phyloP scores from a whole-genome alignment of 805 yeast genomes.

The Geotrichum ghanense region DNA sequence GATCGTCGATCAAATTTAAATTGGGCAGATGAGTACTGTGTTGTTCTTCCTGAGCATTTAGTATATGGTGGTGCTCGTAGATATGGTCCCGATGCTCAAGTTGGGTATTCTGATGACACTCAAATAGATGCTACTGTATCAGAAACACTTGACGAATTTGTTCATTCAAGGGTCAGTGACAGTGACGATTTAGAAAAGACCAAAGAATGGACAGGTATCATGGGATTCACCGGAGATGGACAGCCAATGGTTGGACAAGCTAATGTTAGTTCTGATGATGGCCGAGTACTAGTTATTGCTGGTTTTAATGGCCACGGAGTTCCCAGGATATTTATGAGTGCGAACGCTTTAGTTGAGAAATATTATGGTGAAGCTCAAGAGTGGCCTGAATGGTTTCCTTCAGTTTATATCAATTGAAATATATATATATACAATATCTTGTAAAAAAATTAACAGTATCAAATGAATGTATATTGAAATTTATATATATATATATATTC shows the following conservation, averaged over 20 bases:
- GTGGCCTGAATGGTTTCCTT: slow-evolving; percentile 14
- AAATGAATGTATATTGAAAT: too few relatives aligned
- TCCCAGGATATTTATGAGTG: slow-evolving; percentile 34
- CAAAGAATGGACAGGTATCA: slow-evolving; percentile 36
- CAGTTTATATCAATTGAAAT: background rate
- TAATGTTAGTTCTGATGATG: slow-evolving; percentile 5
- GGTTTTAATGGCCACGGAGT: slow-evolving; percentile 44
- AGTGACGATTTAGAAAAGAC: slow-evolving; percentile 6
- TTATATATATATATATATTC: too few relatives aligned
- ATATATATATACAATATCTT: too few relatives aligned
- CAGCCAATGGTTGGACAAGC: slow-evolving; percentile 36
- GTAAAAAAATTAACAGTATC: too few relatives aligned
- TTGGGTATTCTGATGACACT: slow-evolving; percentile 10
- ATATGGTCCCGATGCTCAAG: slow-evolving; percentile 7
- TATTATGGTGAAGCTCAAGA: slow-evolving; percentile 3
- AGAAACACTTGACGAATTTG: slow-evolving; percentile 3
- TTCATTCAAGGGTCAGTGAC: slow-evolving; percentile 4
- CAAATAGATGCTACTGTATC: slow-evolving; percentile 4
- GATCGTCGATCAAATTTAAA: slow-evolving; percentile 6
- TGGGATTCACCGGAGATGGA: slow-evolving; percentile 33
- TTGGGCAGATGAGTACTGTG: slow-evolving; percentile 11
- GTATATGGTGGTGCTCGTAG: slow-evolving; percentile 13
- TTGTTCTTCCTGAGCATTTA: slow-evolving; percentile 10
- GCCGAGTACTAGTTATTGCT: slow-evolving; percentile 20
- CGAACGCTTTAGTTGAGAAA: slow-evolving; percentile 27